A percentile compares a stretch with the other conserved stretches of the same genome.
These are phyloP conservation scores for Albizia julibrissin DNA, from an alignment of 306 rosid species.

Conservation along the genomic window DNA sequence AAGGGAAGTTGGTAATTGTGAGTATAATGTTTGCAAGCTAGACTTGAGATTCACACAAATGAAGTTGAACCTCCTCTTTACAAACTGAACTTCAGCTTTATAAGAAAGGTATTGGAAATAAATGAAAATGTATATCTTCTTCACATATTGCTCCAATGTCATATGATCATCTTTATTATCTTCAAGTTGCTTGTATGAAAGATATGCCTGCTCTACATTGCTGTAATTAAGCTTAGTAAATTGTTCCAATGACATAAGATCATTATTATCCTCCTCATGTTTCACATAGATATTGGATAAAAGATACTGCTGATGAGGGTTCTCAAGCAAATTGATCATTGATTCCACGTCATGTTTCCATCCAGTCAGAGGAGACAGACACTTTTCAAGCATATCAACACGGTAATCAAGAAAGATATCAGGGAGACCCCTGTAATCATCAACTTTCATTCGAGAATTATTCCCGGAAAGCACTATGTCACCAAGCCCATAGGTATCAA, in stretches of 20 bases:
- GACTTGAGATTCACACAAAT: conserved; percentile 20
- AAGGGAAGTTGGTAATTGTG: conserved; percentile 54
- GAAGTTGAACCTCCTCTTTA: conserved; percentile 20
- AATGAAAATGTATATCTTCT: conserved; percentile 10
- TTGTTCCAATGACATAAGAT: conserved; percentile 39
- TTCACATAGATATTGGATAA: neutral
- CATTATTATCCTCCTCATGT: neutral
- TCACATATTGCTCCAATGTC: conserved; percentile 39
- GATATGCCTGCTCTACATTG: neutral
- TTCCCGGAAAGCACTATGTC: conserved; percentile 46
- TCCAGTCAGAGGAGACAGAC: conserved; percentile 20
- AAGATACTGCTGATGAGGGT: conserved; percentile 23
- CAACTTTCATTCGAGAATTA: conserved; percentile 40
- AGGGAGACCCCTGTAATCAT: conserved; percentile 9
- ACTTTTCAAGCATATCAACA: neutral
- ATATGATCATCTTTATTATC: neutral
- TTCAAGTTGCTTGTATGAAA: conserved; percentile 1
- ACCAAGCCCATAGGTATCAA: conserved; percentile 31
- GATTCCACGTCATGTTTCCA: conserved; percentile 34
- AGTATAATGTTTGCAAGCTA: conserved; percentile 33
- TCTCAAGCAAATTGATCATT: conserved; percentile 27
- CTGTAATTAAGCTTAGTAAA: conserved; percentile 5
- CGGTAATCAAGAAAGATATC: conserved; percentile 42
- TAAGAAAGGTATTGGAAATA: conserved; percentile 14
- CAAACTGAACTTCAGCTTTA: conserved; percentile 36